Percentiles rank a stretch among this genome's conserved stretches.
Conservation (phyloP, 202 grass and related monocot genomes). For the Digitaria exilis region DNA sequence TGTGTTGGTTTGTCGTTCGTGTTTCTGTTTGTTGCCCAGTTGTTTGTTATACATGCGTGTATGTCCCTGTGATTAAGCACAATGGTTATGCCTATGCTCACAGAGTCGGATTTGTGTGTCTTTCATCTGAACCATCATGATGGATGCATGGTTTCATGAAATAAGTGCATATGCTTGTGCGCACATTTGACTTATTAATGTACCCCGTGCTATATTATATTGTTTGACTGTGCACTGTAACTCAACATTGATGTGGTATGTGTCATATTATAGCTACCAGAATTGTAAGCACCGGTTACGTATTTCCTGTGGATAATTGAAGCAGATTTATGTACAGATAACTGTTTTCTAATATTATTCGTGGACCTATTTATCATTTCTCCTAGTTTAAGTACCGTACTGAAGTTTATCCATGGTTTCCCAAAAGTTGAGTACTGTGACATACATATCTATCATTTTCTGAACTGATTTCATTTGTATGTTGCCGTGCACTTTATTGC, state of each 20-base stretch:
- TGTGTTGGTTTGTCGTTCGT: background rate
- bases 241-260: background rate
- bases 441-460: background rate
- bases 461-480: background rate
- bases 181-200: background rate
- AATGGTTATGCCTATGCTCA: constrained; percentile 25
- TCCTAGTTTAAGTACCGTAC: no score
- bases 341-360: no score
- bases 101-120: background rate
- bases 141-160: constrained; percentile 6
- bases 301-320: background rate
- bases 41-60: background rate
- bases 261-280: background rate
- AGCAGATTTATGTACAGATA: background rate
- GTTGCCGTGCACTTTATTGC: background rate
- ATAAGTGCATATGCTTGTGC: background rate
- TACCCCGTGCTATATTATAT: background rate
- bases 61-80: background rate
- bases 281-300: background rate
- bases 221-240: background rate
- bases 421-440: no score
- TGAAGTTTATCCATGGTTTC: no score
- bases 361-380: no score
- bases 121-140: background rate
- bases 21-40: background rate